Base-by-base conservation (phyloP, 2,329 filamentous ascomycete genomes). In the Aureobasidium sp. region DNA sequence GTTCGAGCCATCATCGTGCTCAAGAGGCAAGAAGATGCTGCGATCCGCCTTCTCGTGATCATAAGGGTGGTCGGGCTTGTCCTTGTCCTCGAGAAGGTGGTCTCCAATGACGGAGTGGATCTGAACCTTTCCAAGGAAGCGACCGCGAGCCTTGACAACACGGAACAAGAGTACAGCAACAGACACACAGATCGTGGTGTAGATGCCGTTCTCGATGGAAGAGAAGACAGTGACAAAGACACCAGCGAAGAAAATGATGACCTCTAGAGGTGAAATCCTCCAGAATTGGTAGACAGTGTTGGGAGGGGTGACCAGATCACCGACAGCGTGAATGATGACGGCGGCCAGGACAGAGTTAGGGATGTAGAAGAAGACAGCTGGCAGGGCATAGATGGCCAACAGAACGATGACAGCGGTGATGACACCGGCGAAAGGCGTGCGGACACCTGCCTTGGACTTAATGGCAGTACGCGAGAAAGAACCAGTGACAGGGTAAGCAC, bases 401-500 rank as follows among this genome's bases (percentile, higher is more conserved):
- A 97, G 78, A 3, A 97, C 91, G 12, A 97, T 79, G 12, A 86
- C 51, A 0, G 87, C 90, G 6, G 90, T 96, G 58, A 97, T 87
- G 37, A 95, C 79, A 71, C 93, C 91, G 14, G 88, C 90, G 53
- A 95, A 83, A 1, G 91, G 91, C 0, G 90, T 96, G 21, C 89
- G 83, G 3, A 96, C 91, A 63, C 93, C 93, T 45, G 93, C 90
- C 71, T 97, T 97, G 4, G 91, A 93, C 70, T 96, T 95, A 72
- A 97, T 96, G 50, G 93, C 91, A 24, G 93, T 97, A 57, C 93
- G 84, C 30, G 88, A 95, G 76, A 97, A 97, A 2, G 93, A 97
- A 1, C 93, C 93, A 2, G 91, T 98, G 0, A 89, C 87, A 12
- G 91, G 88, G 64, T 95, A 98, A 2, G 79, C 93, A 47, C 91